Evolutionary conservation across 371 early-diverging fungal species (phyloP), one percentile per base, ranked within the genome.

Genomic region (Mucor mucedo): DNA sequence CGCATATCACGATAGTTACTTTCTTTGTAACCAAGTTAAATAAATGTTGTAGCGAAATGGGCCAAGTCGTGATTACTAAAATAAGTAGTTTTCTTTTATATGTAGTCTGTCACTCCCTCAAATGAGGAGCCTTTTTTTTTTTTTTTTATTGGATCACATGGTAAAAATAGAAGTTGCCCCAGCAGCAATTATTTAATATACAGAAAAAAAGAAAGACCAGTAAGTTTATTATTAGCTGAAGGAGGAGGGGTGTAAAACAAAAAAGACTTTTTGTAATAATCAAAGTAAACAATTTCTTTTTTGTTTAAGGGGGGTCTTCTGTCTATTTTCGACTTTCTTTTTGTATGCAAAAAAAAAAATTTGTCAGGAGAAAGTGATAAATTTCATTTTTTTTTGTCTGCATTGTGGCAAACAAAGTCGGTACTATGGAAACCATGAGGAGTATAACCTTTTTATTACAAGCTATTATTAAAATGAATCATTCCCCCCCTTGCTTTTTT

Each of bases 401-500:
- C 44, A 44, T 8, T 21, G 47, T 47, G 47, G 47, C 47, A 47
- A 47, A 47, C 2, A 21, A 47, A 21, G 21, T 47, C 21, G 47
- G 8, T 16, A 47, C 27, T 21, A 47, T 47, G 21, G 47, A 3
- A 27, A 47, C 27, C 21, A 47, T 47, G 21, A 47, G 47, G 47
- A 47, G 47, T 47, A 21, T 47, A 4, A 47, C 27, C 7, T 21
- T 47, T 47, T 47, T 47, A 47, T 47, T 47, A 47, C 21, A 47
- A 47, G 47, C 47, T 47, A 47, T 47, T 47, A 47, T 47, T 47
- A 47, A 47, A 47, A 47, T 47, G n/a, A 47, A 21, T 21, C 47
- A 47, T 47, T 47, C 47, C 27, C 21, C 47, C 47, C 27, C 47
- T 42, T 47, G 27, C 21, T 47, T 47, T 47, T 21, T 47, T 21